A percentile compares a stretch with the other conserved stretches of the same genome.
These are phyloP conservation scores for Diplodia mutila DNA, from an alignment of 2,329 filamentous ascomycete species.

Conservation along the genomic window DNA sequence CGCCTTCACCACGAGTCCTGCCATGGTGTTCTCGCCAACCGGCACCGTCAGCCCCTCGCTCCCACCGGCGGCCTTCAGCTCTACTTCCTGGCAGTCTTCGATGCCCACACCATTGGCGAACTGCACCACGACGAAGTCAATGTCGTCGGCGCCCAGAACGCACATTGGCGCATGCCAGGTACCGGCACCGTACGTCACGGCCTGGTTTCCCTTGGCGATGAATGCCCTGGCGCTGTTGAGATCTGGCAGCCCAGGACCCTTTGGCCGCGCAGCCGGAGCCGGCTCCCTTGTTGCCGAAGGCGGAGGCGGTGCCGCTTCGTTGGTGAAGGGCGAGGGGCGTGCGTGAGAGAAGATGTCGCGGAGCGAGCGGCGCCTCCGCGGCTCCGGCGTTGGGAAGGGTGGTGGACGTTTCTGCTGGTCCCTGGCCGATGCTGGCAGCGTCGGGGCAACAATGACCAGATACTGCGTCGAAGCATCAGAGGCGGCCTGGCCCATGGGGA, in stretches of 20 bases:
- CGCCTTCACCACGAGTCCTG: background rate
- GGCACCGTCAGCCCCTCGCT: constrained; percentile 42
- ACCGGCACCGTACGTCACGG: constrained; percentile 87
- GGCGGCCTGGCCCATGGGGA: constrained; percentile 67
- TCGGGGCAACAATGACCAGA: constrained; percentile 88
- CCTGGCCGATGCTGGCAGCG: constrained; percentile 51
- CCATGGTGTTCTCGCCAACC: constrained; percentile 34
- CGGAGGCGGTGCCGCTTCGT: constrained; percentile 48
- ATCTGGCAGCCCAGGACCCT: constrained; percentile 70
- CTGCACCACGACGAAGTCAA: constrained; percentile 90
- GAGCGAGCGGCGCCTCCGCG: constrained; percentile 35
- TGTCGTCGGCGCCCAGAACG: constrained; percentile 68
- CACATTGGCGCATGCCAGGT: constrained; percentile 99
- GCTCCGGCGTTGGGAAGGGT: constrained; percentile 48
- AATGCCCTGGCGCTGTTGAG: constrained; percentile 73
- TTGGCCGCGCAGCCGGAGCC: constrained; percentile 32
- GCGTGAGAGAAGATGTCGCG: constrained; percentile 48
- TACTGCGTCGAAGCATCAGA: constrained; percentile 60
- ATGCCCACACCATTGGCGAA: constrained; percentile 78
- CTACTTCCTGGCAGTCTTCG: constrained; percentile 89
- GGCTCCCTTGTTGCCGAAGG: constrained; percentile 35
- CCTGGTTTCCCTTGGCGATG: constrained; percentile 74
- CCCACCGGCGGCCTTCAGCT: constrained; percentile 39
- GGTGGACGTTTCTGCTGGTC: constrained; percentile 37
- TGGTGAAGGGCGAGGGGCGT: constrained; percentile 54